Evolutionary conservation across 2,329 filamentous ascomycete genomes (phyloP), one percentile per base, ranked within the genome.

Genomic region (Neurospora sp.): DNA sequence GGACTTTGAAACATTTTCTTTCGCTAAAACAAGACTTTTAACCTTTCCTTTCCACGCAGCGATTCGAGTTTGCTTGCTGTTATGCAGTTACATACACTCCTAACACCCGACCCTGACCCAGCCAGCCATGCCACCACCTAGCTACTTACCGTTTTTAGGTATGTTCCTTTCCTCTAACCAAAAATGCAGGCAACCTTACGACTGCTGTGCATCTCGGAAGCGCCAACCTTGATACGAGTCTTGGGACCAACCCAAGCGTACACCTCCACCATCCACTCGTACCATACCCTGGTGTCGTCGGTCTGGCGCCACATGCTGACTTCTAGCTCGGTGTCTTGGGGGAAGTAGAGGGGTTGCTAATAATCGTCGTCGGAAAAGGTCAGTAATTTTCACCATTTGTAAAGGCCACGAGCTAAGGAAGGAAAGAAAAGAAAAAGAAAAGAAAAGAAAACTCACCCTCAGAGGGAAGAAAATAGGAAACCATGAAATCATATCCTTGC

Each of bases 401-500:
- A 28, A 28, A 23, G 23, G 23, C 23, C 23, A 23, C 23, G 23
- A 23, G 23, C 23, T 28, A 28, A 23, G 38, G 36, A 33, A 12
- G 3, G 19, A 28, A 67, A 2, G 6, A n/a, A n/a, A n/a, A n/a
- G n/a, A n/a, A n/a, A 28, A 39, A 8, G 38, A 57, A 40, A 62
- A 52, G 33, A 36, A 37, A 36, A 12, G 2, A 23, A 28, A 67
- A 78, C 87, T 77, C 83, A 94, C 93, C 88, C 96, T 97, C 15
- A 99, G 82, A 0, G 96, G 96, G 78, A 99, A 99, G 82, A 95
- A 97, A 38, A 99, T 98, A 1, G 96, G 96, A 79, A 99, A 99
- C 96, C 96, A 99, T 69, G 92, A 97, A 73, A 97, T 97, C 96
- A 99, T 99, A 76, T 96, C 94, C 77, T 91, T 91, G 84, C 93